Evolutionary conservation across 2,329 filamentous ascomycete species (phyloP), one percentile per base, ranked within the genome.

Genomic region (Alternaria sp.): DNA sequence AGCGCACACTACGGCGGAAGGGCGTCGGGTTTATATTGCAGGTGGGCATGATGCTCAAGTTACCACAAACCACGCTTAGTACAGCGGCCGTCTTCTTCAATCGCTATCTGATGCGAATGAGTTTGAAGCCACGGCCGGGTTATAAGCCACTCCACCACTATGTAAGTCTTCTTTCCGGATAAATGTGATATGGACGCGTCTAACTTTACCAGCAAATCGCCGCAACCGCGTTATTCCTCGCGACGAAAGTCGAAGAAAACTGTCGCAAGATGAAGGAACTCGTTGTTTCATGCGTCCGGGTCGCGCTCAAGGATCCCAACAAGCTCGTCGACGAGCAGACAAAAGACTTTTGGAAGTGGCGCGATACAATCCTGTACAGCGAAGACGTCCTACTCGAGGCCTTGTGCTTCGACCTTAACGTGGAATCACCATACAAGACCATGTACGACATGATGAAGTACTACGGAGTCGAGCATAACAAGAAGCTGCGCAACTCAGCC

Each of bases 311-410:
- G 83, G 95, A 98, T 71, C 86, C 93, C 2, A 92, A 93, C 73
- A 87, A 97, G 62, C 85, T 95, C 57, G 92, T 98, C 56, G 96
- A 99, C 77, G 96, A 98, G 81, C 94, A 98, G 80, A 96, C 92
- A 70, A 98, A 97, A 76, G 96, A 99, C 77, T 99, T 96, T 78
- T 99, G 96, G 96, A 89, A 92, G 74, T 99, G 96, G 96, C 89
- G 93, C 65, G 96, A 99, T 77, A 96, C 91, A 62, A 97, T 99
- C 61, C 84, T 98, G 13, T 90, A 91, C 68, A 93, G 96, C 76
- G 96, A 99, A 81, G 96, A 98, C 77, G 84, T 95, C 46, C 91
- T 99, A 83, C 86, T 99, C 15, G 96, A 98, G 79, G 89, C 89
- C 49, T 85, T 99, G 17, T 98, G 94, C 63, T 99, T 99, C 79